Base-by-base conservation (phyloP, 129 eudicot genomes). In the Escallonia herrerae region DNA sequence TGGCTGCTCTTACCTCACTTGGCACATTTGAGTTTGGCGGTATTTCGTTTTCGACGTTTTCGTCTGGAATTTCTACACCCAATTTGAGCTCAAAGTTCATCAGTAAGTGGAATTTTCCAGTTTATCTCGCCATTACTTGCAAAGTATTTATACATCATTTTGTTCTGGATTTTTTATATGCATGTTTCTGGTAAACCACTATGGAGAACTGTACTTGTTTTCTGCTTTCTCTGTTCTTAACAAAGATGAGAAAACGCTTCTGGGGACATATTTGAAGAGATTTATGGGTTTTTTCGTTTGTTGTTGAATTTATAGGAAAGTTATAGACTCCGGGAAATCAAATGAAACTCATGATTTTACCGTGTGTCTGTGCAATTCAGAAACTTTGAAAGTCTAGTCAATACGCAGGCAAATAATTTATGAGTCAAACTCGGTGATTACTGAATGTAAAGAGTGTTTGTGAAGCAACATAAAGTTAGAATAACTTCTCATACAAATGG, bases 1-100 rank as follows among this genome's bases (percentile, higher is more conserved):
- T 94, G 68, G 99, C 97, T 80, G 84, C 82, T 60, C 87, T 91
- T 58, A 91, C 95, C 48, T 94, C 97, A 13, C 82, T 86, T 67
- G 93, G 81, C 67, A 63, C 82, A 33, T 69, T 80, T 48, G 66
- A 69, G 2, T 46, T 80, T 39, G 76, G 72, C 4, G 67, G 66
- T 7, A 37, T 74, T 78, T 69, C 84, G 13, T 69, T 73, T 57
- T 74, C 80, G 5, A 50, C 73, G 2, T 68, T 81, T 55, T 79
- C 86, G 4, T 22, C 68, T 73, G 76, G 64, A 7, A 58, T 76
- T 49, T 60, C 77, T 12, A 15, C 86, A 12, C 67, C 73, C 37
- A 74, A 79, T 75, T 77, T 81, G 43, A 72, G 75, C 58, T 76
- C 90, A 5, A 76, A 54, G 50, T 14, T 76, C 6, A 58, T 53